Percentiles rank a stretch among this genome's conserved stretches.
Conservation (phyloP, 1,284 basidiomycete species). For the Fomitiporia mediterranea region DNA sequence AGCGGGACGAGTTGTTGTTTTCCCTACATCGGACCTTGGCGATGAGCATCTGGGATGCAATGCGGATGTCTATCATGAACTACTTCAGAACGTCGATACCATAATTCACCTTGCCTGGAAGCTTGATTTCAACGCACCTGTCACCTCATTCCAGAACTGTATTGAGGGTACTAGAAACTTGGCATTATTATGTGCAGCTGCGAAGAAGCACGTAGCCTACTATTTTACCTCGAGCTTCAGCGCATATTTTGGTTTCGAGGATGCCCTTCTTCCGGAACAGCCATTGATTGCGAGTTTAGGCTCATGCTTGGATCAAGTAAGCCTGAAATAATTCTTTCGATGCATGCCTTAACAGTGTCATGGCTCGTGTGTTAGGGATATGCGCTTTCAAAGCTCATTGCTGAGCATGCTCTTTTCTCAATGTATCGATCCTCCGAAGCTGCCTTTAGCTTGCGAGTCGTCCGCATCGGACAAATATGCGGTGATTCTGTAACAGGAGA, state of each 20-base stretch:
- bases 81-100: background rate
- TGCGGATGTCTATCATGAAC: background rate
- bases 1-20: background rate
- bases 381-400: constrained; percentile 23
- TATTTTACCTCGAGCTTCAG: constrained; percentile 18
- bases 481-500: constrained; percentile 17
- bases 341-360: constrained; percentile 2
- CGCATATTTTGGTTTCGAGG: constrained; percentile 21
- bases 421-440: background rate
- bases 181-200: constrained; percentile 20
- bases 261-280: constrained; percentile 17
- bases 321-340: background rate
- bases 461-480: constrained; percentile 23
- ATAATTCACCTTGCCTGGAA: constrained; percentile 24
- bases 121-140: constrained; percentile 26
- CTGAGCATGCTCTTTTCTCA: constrained; percentile 22
- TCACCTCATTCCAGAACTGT: constrained; percentile 23
- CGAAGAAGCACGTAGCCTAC: background rate
- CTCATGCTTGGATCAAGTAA: constrained; percentile 6
- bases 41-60: constrained; percentile 5
- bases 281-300: background rate
- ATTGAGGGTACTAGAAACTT: constrained; percentile 23
- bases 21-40: background rate
- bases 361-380: constrained; percentile 20
- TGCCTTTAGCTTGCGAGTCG: constrained; percentile 15